phyloP scores from a whole-genome alignment of 345 rosid genomes.

The Ricinus communis region DNA sequence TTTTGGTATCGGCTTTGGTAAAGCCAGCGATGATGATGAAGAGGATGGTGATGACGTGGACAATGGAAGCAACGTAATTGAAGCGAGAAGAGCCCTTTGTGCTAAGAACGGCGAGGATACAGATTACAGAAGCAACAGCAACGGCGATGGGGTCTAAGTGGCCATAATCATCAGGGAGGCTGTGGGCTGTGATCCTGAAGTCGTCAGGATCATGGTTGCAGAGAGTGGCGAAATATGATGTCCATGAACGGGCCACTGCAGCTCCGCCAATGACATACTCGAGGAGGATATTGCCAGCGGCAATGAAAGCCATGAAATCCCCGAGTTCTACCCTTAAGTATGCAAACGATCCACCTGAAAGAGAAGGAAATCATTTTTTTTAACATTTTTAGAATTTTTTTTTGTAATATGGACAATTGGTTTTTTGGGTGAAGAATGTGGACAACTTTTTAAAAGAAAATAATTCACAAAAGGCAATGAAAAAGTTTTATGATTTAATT shows the following conservation, averaged over 20 bases:
- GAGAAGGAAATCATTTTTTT: not conserved
- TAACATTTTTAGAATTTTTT: too few relatives aligned
- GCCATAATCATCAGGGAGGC: conserved; percentile 20
- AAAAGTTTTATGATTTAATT: too few relatives aligned
- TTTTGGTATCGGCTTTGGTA: conserved; percentile 14
- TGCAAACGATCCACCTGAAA: conserved; percentile 28
- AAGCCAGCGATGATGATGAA: conserved; percentile 31
- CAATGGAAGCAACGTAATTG: conserved; percentile 22
- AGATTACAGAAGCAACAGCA: not conserved
- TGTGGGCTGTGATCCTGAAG: conserved; percentile 21
- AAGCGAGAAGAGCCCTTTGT: conserved; percentile 29
- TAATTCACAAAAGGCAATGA: too few relatives aligned
- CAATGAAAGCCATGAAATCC: conserved; percentile 29
- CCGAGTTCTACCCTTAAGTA: conserved; percentile 28
- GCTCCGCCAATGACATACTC: conserved; percentile 28
- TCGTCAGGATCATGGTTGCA: conserved; percentile 21
- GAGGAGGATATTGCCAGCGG: conserved; percentile 29
- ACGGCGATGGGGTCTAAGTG: conserved; percentile 31
- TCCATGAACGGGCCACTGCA: conserved; percentile 23
- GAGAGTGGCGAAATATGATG: conserved; percentile 26
- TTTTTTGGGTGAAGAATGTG: too few relatives aligned
- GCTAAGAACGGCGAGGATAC: conserved; percentile 25
- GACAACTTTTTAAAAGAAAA: too few relatives aligned
- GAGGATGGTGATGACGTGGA: conserved; percentile 19
- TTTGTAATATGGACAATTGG: too few relatives aligned